Base-by-base conservation (phyloP, 441 rosid species). In the Erodium chrysanthum region DNA sequence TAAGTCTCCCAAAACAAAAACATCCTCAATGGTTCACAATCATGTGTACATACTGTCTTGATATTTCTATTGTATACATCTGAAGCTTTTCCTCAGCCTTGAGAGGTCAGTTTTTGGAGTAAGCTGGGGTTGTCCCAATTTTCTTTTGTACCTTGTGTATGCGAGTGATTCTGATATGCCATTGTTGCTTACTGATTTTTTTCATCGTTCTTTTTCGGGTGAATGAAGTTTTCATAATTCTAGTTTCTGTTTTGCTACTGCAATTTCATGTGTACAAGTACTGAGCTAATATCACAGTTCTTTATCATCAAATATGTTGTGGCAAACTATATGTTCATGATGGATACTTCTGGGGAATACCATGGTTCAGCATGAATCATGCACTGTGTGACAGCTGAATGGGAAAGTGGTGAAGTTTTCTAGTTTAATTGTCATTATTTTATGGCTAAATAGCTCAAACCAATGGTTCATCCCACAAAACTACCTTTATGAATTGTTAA, bases 1-100 rank as follows among this genome's bases (percentile, higher is more conserved):
- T 89, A 75, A 80, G 67, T 22, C 29, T 3, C 29, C 29, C 3
- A 1, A 25, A 25, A 25, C 3, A 25, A 25, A 25, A 25, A 3
- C 29, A 25, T 25, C 2, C 29, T 25, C 29, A 25, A 3, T 25
- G n/a, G n/a, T n/a, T n/a, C n/a, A n/a, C n/a, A n/a, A n/a, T n/a
- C n/a, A n/a, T n/a, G n/a, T n/a, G n/a, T n/a, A n/a, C n/a, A n/a
- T n/a, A n/a, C n/a, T n/a, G n/a, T n/a, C n/a, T n/a, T n/a, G n/a
- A n/a, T n/a, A n/a, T n/a, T n/a, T n/a, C n/a, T n/a, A n/a, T n/a
- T n/a, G n/a, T n/a, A n/a, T n/a, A n/a, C n/a, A n/a, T n/a, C 10
- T 5, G n/a, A 48, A 48, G 15, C 9, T 50, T 50, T 50, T 50
- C 58, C 58, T 15, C 58, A 18, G 58, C 20, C 58, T 0, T 50